These are phyloP conservation scores for Neurospora sp. DNA, from an alignment of 495 filamentous ascomycete species.

Conservation along the genomic window DNA sequence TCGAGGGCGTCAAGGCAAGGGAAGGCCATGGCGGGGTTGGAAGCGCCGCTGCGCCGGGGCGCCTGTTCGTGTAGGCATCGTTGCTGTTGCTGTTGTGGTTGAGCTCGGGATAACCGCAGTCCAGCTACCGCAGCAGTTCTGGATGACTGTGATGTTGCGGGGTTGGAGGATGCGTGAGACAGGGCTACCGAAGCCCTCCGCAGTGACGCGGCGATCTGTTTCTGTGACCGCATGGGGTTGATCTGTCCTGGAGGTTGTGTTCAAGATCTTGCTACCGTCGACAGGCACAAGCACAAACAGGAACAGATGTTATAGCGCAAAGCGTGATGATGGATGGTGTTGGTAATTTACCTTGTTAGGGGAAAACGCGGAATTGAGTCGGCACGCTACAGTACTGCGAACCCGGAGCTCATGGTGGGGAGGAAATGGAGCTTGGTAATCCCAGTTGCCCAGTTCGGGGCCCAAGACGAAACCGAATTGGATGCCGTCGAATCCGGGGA, in stretches of 20 bases:
- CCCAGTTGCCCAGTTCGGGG: background rate
- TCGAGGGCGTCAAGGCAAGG: constrained; percentile 93
- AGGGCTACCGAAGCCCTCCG: constrained; percentile 6
- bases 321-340: background rate
- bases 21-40: constrained; percentile 89
- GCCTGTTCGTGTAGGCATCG: constrained; percentile 23
- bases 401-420: background rate
- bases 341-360: background rate
- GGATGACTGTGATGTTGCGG: background rate
- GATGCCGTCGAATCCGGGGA: background rate
- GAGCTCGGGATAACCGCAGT: constrained; percentile 22
- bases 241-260: background rate
- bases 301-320: background rate
- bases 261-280: background rate
- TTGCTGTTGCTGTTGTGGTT: constrained; percentile 24
- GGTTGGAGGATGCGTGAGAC: background rate
- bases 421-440: background rate
- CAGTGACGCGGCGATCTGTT: constrained; percentile 4
- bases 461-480: background rate
- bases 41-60: constrained; percentile 34
- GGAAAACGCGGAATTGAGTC: background rate
- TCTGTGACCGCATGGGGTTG: constrained; percentile 12
- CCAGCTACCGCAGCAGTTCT: background rate
- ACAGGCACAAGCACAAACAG: background rate
- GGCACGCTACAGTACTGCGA: too few species aligned